Conservation (phyloP, 2,329 filamentous ascomycete species). For the Claviceps pusilla region DNA sequence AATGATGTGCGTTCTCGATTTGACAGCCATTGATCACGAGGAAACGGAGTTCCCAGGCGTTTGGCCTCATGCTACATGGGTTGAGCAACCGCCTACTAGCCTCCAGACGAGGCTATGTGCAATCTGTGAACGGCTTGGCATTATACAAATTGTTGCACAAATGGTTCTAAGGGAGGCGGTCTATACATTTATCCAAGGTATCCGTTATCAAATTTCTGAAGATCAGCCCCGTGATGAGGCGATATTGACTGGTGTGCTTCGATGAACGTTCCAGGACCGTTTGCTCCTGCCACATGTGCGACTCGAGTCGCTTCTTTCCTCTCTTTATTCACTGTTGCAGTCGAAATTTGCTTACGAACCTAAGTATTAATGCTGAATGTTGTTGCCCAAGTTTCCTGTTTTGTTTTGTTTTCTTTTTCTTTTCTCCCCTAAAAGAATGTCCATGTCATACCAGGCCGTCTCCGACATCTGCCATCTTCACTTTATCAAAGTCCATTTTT, state of each 20-base stretch:
- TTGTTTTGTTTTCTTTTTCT: neutral
- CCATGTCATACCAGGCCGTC: neutral
- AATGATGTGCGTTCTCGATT: neutral
- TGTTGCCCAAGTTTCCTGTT: neutral
- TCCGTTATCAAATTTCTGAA: neutral
- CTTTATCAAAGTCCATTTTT: neutral
- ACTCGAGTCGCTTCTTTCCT: slow-evolving; percentile 2
- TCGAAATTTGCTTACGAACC: neutral
- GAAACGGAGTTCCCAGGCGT: neutral
- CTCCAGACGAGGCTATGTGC: neutral
- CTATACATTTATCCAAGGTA: neutral
- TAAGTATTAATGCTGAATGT: neutral
- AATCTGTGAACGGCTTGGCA: neutral
- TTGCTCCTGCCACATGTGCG: slow-evolving; percentile 4
- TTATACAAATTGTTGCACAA: neutral
- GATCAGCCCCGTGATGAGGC: neutral
- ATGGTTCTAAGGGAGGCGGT: neutral
- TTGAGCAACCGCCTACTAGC: neutral
- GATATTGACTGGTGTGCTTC: neutral
- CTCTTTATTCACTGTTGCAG: neutral
- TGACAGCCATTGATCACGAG: neutral
- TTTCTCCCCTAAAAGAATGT: neutral
- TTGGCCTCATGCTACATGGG: neutral
- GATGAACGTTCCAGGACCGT: neutral
- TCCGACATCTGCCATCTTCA: neutral